Evolutionary conservation across 208 protist genomes (phyloP).

Genomic region (Novymonas esmeraldas): DNA sequence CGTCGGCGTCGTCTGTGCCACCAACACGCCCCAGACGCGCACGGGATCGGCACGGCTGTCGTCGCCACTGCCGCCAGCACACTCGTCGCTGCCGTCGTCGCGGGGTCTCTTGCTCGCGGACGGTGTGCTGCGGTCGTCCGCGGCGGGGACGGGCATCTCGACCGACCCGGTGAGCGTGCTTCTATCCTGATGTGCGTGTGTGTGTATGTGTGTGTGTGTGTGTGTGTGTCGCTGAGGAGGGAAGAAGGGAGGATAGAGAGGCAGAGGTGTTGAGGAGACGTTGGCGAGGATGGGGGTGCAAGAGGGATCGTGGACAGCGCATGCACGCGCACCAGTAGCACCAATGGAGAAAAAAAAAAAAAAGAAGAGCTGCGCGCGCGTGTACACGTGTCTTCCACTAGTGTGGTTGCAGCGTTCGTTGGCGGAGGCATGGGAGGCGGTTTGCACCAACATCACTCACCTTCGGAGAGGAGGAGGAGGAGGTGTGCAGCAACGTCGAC

Average conservation of each 20-base stretch:
- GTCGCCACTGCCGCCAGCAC: not conserved
- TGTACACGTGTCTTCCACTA: not conserved
- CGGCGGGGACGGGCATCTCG: too few relatives aligned
- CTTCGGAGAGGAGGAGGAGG: not conserved
- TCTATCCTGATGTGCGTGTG: not conserved
- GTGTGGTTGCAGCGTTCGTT: not conserved
- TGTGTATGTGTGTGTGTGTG: not conserved
- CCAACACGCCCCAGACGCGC: conserved; percentile 40
- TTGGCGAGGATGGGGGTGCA: too few relatives aligned
- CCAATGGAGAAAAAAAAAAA: not conserved
- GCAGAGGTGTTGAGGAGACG: too few relatives aligned
- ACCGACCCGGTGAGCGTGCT: not conserved
- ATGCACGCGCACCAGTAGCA: too few relatives aligned
- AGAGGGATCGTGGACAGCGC: too few relatives aligned
- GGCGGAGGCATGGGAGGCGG: too few relatives aligned
- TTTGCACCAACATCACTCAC: not conserved
- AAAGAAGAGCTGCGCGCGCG: not conserved
- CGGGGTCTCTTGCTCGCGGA: not conserved
- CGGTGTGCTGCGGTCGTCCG: too few relatives aligned
- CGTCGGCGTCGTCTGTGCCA: conserved; percentile 15
- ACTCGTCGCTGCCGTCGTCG: not conserved
- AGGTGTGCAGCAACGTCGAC: too few relatives aligned
- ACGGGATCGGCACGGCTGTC: not conserved
- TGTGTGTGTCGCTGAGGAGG: not conserved
- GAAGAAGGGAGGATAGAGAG: not conserved